Percentiles rank a stretch among this genome's conserved stretches.
Evolutionary conservation across 805 yeast species (phyloP).

Genomic region (Saccharomycopsis fibuligera): DNA sequence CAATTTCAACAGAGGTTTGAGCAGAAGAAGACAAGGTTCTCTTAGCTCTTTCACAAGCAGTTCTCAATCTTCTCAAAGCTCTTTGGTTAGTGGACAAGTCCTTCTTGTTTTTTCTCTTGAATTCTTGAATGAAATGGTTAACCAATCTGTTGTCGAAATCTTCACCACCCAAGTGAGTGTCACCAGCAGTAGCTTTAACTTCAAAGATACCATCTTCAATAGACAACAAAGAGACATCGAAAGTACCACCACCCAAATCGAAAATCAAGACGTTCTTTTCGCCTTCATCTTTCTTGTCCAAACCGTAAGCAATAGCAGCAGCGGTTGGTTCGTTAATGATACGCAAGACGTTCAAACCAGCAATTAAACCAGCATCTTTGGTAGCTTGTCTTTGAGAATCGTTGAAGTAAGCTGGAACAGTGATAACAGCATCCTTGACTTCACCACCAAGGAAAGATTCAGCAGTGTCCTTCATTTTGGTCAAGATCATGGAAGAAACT

Average conservation of each 20-base stretch:
- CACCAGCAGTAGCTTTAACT: constrained; percentile 84
- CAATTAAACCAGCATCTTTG: constrained; percentile 83
- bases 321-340: constrained; percentile 91
- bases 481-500: constrained; percentile 85
- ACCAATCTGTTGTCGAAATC: constrained; percentile 97
- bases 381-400: constrained; percentile 89
- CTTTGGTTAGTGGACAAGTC: constrained; percentile 90
- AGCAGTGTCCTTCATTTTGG: constrained; percentile 82
- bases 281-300: constrained; percentile 74
- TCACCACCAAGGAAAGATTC: constrained; percentile 75
- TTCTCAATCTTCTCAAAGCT: constrained; percentile 96
- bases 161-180: constrained; percentile 96
- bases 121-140: constrained; percentile 87
- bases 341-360: constrained; percentile 79
- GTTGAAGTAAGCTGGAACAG: constrained; percentile 85
- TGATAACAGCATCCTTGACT: constrained; percentile 79
- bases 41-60: constrained; percentile 99
- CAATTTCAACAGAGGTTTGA: constrained; percentile 94
- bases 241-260: constrained; percentile 99
- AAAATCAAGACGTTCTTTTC: constrained; percentile 90
- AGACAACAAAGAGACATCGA: constrained; percentile 90
- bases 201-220: constrained; percentile 96
- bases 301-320: constrained; percentile 95
- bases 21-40: constrained; percentile 96
- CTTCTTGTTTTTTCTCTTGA: constrained; percentile 97